phyloP scores from a whole-genome alignment of 1,284 basidiomycete species.

The Ganoderma resinaceum region DNA sequence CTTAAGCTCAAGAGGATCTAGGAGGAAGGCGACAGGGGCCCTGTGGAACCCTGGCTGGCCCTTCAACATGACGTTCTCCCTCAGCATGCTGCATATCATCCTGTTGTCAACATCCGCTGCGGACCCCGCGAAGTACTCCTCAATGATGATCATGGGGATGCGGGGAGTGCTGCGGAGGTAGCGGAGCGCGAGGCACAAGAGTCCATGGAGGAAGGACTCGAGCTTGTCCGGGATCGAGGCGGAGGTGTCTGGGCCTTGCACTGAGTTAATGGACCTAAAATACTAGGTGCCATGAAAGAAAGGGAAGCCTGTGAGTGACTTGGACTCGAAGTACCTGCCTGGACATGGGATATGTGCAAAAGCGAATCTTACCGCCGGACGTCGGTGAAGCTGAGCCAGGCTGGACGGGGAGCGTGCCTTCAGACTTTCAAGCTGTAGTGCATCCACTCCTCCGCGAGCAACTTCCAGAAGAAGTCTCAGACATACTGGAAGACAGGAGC shows the following conservation, averaged over 20 bases:
- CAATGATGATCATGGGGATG: background rate
- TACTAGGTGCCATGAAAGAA: slow-evolving; percentile 22
- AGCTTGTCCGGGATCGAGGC: background rate
- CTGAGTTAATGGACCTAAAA: slow-evolving; percentile 16
- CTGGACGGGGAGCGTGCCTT: too few relatives aligned
- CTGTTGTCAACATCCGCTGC: background rate
- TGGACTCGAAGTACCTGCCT: background rate
- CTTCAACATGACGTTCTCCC: background rate
- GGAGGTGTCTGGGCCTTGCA: background rate
- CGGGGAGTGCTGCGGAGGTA: background rate
- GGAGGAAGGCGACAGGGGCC: background rate
- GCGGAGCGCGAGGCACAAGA: background rate
- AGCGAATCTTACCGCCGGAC: slow-evolving; percentile 8
- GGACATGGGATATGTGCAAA: background rate
- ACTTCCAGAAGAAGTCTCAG: slow-evolving; percentile 13
- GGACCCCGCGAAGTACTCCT: background rate
- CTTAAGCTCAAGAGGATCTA: too few relatives aligned
- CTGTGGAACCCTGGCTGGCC: background rate
- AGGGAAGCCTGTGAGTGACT: background rate
- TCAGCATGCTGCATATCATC: background rate
- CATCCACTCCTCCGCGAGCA: slow-evolving; percentile 2
- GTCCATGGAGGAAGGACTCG: background rate
- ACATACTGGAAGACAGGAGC: slow-evolving; percentile 16
- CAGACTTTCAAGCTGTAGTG: slow-evolving; percentile 14
- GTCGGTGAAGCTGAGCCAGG: too few relatives aligned